Conservation (phyloP, 805 yeast species). For the Lipomyces anomalus region DNA sequence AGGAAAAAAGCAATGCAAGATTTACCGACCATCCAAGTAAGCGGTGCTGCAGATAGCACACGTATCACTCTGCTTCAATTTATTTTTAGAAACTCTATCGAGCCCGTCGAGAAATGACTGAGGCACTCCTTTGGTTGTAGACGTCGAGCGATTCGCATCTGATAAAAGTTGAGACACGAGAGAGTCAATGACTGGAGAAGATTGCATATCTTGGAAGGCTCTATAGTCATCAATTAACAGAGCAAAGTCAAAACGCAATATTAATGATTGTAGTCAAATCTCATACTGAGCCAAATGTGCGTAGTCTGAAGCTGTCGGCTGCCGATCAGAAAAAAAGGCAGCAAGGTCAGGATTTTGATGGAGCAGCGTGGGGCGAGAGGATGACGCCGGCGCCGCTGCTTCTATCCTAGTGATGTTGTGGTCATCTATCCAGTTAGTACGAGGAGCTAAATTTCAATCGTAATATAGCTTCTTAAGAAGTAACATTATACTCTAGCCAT, state of each 20-base stretch:
- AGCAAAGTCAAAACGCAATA: no score
- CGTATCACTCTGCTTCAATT: constrained; percentile 43
- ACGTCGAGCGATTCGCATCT: constrained; percentile 16
- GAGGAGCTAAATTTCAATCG: no score
- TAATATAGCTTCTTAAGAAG: neutral
- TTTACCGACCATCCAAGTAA: constrained; percentile 44
- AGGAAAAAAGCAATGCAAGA: neutral
- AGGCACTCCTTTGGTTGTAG: constrained; percentile 46
- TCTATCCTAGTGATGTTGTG: constrained; percentile 9
- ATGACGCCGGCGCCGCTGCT: neutral
- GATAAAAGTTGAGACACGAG: constrained; percentile 14
- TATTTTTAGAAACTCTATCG: constrained; percentile 57
- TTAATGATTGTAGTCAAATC: no score
- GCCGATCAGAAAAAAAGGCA: constrained; percentile 15
- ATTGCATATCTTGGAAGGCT: constrained; percentile 18
- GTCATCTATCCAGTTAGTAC: constrained; percentile 17
- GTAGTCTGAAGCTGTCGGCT: neutral
- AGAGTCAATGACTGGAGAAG: constrained; percentile 13
- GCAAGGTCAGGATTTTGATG: constrained; percentile 21
- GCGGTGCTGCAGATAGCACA: constrained; percentile 83
- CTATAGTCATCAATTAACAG: no score
- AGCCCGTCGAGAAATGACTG: constrained; percentile 68
- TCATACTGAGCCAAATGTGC: neutral
- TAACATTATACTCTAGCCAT: neutral
- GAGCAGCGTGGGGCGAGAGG: constrained; percentile 12